phyloP scores from a whole-genome alignment of 169 alveolate genomes.

The Plasmodium fragile region DNA sequence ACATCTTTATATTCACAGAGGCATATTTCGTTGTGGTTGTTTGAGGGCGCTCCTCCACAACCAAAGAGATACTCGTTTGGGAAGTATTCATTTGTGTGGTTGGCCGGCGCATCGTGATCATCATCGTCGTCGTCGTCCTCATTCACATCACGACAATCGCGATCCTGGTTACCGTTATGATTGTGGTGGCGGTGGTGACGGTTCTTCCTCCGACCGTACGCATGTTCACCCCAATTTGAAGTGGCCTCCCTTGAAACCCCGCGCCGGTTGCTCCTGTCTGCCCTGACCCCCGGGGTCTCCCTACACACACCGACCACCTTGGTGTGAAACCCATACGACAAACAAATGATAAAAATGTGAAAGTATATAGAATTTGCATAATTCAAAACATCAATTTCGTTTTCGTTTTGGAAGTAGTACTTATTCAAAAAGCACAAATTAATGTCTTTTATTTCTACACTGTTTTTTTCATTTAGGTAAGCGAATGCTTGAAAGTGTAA shows the following conservation, averaged over 20 bases:
- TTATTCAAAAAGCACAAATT: constrained; percentile 56
- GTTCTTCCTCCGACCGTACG: neutral
- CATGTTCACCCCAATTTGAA: neutral
- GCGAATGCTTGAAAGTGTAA: constrained; percentile 54
- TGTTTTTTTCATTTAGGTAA: constrained; percentile 10
- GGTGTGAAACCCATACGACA: constrained; percentile 53
- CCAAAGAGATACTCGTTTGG: neutral
- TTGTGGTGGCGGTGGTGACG: too few species aligned
- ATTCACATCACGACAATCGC: too few species aligned
- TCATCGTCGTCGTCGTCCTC: neutral
- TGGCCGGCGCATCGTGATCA: neutral
- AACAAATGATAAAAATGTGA: constrained; percentile 60
- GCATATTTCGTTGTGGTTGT: constrained; percentile 14
- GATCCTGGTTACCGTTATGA: too few species aligned
- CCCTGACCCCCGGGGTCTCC: neutral
- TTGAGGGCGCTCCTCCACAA: neutral
- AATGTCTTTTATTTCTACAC: constrained; percentile 47
- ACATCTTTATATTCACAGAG: constrained; percentile 66
- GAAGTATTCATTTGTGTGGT: neutral
- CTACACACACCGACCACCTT: constrained; percentile 68
- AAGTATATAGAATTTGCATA: constrained; percentile 63
- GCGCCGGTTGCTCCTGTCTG: neutral
- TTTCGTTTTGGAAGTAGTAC: constrained; percentile 48
- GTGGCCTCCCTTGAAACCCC: neutral
- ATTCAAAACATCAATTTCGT: constrained; percentile 71